These are phyloP conservation scores for Peterozyma xylosa DNA, from an alignment of 805 yeast genomes.

Conservation along the genomic window DNA sequence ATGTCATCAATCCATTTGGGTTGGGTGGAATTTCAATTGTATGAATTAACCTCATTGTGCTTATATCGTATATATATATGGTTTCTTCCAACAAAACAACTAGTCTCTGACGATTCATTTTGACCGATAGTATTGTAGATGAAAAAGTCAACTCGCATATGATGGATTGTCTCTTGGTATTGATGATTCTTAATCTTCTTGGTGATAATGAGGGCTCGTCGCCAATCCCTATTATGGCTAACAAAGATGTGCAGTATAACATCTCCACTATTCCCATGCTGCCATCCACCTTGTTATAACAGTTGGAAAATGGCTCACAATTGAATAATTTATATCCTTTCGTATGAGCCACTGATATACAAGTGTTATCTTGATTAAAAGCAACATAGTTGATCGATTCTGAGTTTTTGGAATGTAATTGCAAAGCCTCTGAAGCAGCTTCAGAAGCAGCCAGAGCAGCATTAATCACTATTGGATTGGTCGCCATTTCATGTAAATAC, in stretches of 20 bases:
- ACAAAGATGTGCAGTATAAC: conserved; percentile 80
- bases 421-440: conserved; percentile 7
- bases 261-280: conserved; percentile 79
- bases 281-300: conserved; percentile 47
- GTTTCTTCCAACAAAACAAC: conserved; percentile 81
- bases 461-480: conserved; percentile 5
- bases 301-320: conserved; percentile 77
- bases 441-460: conserved; percentile 8
- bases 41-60: conserved; percentile 77
- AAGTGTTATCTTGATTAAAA: conserved; percentile 83
- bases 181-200: conserved; percentile 74
- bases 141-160: conserved; percentile 92
- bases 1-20: conserved; percentile 51
- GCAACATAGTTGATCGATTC: conserved; percentile 40
- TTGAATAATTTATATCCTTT: conserved; percentile 69
- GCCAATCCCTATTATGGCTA: conserved; percentile 80
- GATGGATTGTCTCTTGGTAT: conserved; percentile 60
- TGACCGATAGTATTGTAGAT: conserved; percentile 64
- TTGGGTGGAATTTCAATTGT: conserved; percentile 62
- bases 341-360: conserved; percentile 67
- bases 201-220: conserved; percentile 72
- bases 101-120: conserved; percentile 75
- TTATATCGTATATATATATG: conserved; percentile 82
- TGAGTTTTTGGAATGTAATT: conserved; percentile 7
- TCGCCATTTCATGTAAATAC: conserved; percentile 2